phyloP scores from a whole-genome alignment of 495 filamentous ascomycete species.

The Physcia stellaris region DNA sequence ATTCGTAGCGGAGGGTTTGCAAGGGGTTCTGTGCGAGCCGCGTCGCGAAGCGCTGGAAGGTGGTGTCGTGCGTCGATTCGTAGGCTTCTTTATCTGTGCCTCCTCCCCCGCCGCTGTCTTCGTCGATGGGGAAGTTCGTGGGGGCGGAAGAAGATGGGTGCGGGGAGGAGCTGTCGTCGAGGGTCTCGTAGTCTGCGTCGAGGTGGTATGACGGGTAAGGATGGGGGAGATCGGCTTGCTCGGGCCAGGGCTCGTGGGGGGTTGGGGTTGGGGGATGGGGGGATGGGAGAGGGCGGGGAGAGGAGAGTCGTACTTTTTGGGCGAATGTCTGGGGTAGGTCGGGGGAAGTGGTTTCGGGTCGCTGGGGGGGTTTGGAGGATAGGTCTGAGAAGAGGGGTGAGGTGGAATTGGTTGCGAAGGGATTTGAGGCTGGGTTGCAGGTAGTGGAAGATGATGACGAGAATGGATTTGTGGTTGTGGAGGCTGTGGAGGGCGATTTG shows the following conservation, averaged over 20 bases:
- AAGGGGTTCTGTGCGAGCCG: constrained; percentile 82
- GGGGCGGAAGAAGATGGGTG: constrained; percentile 27
- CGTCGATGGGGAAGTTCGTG: constrained; percentile 42
- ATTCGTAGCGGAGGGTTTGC: constrained; percentile 89
- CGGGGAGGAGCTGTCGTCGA: constrained; percentile 40
- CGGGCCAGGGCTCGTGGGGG: constrained; percentile 59
- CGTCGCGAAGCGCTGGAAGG: constrained; percentile 84
- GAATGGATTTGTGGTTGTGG: constrained; percentile 30
- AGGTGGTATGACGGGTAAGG: constrained; percentile 69
- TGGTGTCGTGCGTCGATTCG: constrained; percentile 70
- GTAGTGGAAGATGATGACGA: constrained; percentile 20
- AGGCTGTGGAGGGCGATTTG: constrained; percentile 18
- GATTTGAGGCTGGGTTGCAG: constrained; percentile 34
- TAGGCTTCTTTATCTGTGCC: constrained; percentile 73
- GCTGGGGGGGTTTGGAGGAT: constrained; percentile 20
- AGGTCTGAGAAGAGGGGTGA: constrained; percentile 29
- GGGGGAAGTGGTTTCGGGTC: constrained; percentile 11
- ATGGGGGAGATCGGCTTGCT: constrained; percentile 42
- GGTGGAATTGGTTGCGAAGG: constrained; percentile 18
- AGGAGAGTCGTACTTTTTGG: constrained; percentile 42
- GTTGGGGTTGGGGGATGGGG: constrained; percentile 18
- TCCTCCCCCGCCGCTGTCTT: constrained; percentile 31
- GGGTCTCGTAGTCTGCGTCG: constrained; percentile 84
- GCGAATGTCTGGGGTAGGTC: constrained; percentile 63
- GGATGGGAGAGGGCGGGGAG: constrained; percentile 27